These are phyloP conservation scores for Thermothielavioides terrestris DNA, from an alignment of 495 filamentous ascomycete species.

Conservation along the genomic window DNA sequence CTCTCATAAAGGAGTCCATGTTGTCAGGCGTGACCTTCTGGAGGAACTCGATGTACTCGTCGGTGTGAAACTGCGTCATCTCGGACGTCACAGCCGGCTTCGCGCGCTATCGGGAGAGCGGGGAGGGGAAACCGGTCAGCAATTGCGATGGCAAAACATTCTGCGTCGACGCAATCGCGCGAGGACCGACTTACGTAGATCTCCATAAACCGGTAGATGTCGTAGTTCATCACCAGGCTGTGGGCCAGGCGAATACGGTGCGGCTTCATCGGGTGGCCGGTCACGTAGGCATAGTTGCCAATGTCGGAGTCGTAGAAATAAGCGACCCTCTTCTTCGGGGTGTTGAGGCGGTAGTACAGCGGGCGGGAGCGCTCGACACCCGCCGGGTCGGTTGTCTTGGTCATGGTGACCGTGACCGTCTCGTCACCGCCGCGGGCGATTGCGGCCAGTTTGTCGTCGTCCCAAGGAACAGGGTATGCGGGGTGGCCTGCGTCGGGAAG, in stretches of 20 bases:
- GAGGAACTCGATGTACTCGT: conserved; percentile 98
- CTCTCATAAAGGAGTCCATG: conserved; percentile 87
- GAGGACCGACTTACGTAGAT: conserved; percentile 75
- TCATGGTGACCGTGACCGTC: too few relatives aligned
- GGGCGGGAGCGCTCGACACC: conserved; percentile 28
- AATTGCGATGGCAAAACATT: background rate
- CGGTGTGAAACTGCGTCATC: conserved; percentile 99
- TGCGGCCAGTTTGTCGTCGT: too few relatives aligned
- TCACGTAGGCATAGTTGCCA: conserved; percentile 93
- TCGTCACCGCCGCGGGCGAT: too few relatives aligned
- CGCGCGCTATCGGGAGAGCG: conserved; percentile 64
- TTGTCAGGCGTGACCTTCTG: conserved; percentile 96
- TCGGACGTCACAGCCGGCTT: conserved; percentile 93
- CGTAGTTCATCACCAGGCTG: conserved; percentile 97
- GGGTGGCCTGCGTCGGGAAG: too few relatives aligned
- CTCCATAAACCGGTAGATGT: conserved; percentile 96
- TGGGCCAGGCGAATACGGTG: conserved; percentile 96
- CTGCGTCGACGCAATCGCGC: background rate
- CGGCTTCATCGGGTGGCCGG: conserved; percentile 98
- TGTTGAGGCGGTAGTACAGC: conserved; percentile 23
- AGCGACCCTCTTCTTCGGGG: conserved; percentile 62
- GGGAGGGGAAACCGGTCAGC: background rate
- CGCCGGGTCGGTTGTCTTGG: conserved; percentile 21
- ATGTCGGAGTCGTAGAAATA: conserved; percentile 99
- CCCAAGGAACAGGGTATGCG: too few relatives aligned